phyloP scores from a whole-genome alignment of 2,329 filamentous ascomycete species.

The Ceratocystis papillata region DNA sequence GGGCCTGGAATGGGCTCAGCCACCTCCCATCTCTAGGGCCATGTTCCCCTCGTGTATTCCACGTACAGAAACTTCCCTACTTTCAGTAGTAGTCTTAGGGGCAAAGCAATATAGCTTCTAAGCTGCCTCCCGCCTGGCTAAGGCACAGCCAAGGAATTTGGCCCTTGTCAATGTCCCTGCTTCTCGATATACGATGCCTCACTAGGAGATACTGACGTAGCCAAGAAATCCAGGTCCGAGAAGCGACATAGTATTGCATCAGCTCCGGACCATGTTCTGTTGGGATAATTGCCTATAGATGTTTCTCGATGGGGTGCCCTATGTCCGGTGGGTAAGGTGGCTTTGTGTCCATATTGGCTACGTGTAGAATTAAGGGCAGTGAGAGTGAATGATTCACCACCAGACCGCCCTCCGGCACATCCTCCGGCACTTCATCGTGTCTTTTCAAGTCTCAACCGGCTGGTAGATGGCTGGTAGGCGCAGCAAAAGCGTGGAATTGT shows the following conservation, averaged over 20 bases:
- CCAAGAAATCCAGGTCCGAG: too few species aligned
- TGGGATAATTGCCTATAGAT: background rate
- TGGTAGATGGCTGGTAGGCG: background rate
- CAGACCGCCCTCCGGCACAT: background rate
- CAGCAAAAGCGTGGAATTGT: background rate
- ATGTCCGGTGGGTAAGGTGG: too few species aligned
- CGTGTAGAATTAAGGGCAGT: too few species aligned
- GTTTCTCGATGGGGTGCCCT: background rate
- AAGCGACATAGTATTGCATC: too few species aligned
- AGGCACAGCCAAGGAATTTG: too few species aligned
- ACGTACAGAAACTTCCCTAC: background rate
- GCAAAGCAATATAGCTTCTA: too few species aligned
- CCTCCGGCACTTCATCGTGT: background rate
- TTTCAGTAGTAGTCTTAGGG: background rate
- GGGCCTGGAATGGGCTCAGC: conserved; percentile 6
- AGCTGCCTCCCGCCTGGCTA: too few species aligned
- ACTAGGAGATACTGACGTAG: too few species aligned
- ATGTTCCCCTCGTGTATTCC: background rate
- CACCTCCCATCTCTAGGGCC: background rate
- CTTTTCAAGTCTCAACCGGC: background rate
- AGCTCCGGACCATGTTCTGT: background rate
- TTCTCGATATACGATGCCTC: too few species aligned
- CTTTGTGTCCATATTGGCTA: too few species aligned
- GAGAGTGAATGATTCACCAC: background rate
- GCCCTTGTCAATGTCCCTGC: too few species aligned